These are phyloP conservation scores for Russula earlei DNA, from an alignment of 768 basidiomycete genomes.

Conservation along the genomic window DNA sequence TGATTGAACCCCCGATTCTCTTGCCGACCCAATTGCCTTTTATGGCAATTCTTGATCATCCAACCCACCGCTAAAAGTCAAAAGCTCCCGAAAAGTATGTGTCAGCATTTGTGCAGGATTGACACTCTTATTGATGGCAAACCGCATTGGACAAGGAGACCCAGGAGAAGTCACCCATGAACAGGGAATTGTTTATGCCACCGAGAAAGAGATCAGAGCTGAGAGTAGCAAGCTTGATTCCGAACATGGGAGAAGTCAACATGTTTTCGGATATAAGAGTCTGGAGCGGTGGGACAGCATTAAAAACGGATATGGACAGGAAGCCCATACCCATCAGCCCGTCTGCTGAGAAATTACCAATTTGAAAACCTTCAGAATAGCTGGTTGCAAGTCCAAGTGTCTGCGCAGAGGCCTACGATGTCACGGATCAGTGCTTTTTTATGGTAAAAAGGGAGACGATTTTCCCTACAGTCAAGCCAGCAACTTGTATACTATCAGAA, in stretches of 20 bases:
- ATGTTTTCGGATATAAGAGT: constrained; percentile 33
- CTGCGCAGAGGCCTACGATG: constrained; percentile 30
- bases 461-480: too few relatives aligned
- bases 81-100: too few relatives aligned
- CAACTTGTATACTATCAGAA: too few relatives aligned
- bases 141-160: background rate
- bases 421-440: background rate
- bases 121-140: too few relatives aligned
- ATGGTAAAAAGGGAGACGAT: too few relatives aligned
- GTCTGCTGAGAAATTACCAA: constrained; percentile 27
- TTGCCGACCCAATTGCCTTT: too few relatives aligned
- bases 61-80: too few relatives aligned
- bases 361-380: constrained; percentile 28
- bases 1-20: too few relatives aligned
- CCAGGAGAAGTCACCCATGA: constrained; percentile 10
- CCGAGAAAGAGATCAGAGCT: constrained; percentile 32
- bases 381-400: constrained; percentile 35
- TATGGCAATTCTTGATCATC: too few relatives aligned
- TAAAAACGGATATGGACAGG: constrained; percentile 23
- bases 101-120: background rate
- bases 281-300: constrained; percentile 27
- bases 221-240: constrained; percentile 36
- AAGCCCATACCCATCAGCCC: constrained; percentile 36
- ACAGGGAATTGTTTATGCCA: constrained; percentile 11
- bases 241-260: constrained; percentile 33